phyloP scores from a whole-genome alignment of 306 rosid species.

The Gillenia trifoliata region DNA sequence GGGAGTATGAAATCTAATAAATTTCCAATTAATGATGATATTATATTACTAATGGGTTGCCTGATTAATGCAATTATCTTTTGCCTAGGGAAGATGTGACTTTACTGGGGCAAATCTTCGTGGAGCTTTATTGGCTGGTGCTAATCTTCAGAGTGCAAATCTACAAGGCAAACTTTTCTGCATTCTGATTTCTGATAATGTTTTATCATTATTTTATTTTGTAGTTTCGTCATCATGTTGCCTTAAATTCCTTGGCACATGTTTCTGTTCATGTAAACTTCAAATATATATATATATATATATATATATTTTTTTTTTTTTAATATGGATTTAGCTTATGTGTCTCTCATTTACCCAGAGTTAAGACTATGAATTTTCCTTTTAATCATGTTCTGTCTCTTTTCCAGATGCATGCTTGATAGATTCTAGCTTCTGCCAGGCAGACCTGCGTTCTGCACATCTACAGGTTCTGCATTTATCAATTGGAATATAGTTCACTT shows the following conservation, averaged over 20 bases:
- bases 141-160: conserved; percentile 89
- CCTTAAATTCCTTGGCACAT: not conserved
- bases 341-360: not conserved
- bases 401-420: conserved; percentile 80
- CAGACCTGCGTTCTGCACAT: conserved; percentile 92
- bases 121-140: conserved; percentile 85
- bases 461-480: conserved; percentile 58
- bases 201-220: not conserved
- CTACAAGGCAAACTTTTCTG: conserved; percentile 64
- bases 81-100: conserved; percentile 89
- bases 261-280: not conserved
- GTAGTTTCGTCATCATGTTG: not conserved
- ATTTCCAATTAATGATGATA: conserved; percentile 5
- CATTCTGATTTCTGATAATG: not conserved
- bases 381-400: conserved; percentile 1
- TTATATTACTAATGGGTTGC: conserved; percentile 10
- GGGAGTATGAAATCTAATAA: conserved; percentile 59
- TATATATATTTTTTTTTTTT: too few species aligned
- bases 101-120: conserved; percentile 95
- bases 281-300: too few species aligned
- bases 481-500: not conserved
- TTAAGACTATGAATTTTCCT: not conserved
- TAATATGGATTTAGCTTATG: not conserved
- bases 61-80: conserved; percentile 40
- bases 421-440: conserved; percentile 85